These are phyloP conservation scores for Hyphopichia fennica DNA, from an alignment of 1,139 yeast species.

Conservation along the genomic window DNA sequence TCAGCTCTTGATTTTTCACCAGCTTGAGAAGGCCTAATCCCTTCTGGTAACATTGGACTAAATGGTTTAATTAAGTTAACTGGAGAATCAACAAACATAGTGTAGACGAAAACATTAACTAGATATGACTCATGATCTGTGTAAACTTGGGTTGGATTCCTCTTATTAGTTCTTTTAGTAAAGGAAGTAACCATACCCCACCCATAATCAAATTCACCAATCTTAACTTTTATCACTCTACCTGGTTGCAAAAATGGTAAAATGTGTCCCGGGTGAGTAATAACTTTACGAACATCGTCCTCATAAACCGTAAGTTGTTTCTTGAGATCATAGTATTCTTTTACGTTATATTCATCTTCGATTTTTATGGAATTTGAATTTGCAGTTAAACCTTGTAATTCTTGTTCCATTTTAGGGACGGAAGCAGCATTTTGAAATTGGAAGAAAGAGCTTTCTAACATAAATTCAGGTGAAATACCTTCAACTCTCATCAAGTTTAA, in stretches of 20 bases:
- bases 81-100: slow-evolving; percentile 79
- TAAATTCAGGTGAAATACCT: slow-evolving; percentile 96
- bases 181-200: slow-evolving; percentile 92
- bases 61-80: slow-evolving; percentile 66
- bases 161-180: slow-evolving; percentile 64
- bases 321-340: slow-evolving; percentile 79
- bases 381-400: slow-evolving; percentile 53
- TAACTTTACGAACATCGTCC: slow-evolving; percentile 76
- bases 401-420: slow-evolving; percentile 78
- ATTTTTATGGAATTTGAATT: slow-evolving; percentile 51
- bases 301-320: slow-evolving; percentile 69
- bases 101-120: slow-evolving; percentile 78
- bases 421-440: slow-evolving; percentile 94
- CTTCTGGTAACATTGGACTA: slow-evolving; percentile 79
- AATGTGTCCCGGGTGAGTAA: slow-evolving; percentile 90
- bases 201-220: slow-evolving; percentile 69
- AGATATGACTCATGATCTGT: slow-evolving; percentile 86
- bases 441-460: slow-evolving; percentile 90
- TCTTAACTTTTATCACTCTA: slow-evolving; percentile 69
- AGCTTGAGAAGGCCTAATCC: slow-evolving; percentile 76
- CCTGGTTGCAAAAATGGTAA: slow-evolving; percentile 88
- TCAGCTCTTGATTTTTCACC: slow-evolving; percentile 77
- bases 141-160: slow-evolving; percentile 51
- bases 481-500: slow-evolving; percentile 94
- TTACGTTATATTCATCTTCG: slow-evolving; percentile 72